A percentile compares a stretch with the other conserved stretches of the same genome.
phyloP scores from a whole-genome alignment of 495 filamentous ascomycete species.

The Hypoxylon rickii region DNA sequence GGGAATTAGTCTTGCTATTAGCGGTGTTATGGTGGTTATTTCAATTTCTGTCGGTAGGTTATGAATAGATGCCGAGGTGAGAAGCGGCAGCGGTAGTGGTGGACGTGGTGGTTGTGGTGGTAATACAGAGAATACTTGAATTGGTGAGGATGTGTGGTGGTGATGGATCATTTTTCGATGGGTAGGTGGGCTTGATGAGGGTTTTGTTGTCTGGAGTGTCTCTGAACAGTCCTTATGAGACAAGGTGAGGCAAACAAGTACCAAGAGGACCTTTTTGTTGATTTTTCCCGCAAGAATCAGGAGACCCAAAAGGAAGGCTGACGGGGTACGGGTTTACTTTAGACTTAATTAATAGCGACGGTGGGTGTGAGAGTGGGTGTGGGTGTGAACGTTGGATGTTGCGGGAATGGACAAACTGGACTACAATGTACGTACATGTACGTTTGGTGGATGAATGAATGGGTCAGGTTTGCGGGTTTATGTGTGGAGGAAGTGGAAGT shows the following conservation, averaged over 20 bases:
- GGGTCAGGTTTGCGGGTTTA: too few relatives aligned
- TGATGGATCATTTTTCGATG: slow-evolving; percentile 22
- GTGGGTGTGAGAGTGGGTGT: slow-evolving; percentile 22
- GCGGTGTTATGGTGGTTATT: too few relatives aligned
- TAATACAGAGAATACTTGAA: slow-evolving; percentile 16
- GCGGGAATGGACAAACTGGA: too few relatives aligned
- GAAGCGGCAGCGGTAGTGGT: neutral
- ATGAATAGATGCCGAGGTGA: slow-evolving; percentile 13
- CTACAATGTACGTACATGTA: too few relatives aligned
- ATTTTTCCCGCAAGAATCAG: slow-evolving; percentile 25
- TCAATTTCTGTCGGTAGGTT: too few relatives aligned
- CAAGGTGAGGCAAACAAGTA: slow-evolving; percentile 36
- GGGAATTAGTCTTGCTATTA: slow-evolving; percentile 16
- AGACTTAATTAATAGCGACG: slow-evolving; percentile 10
- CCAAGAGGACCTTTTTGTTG: slow-evolving; percentile 22
- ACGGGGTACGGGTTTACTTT: slow-evolving; percentile 26
- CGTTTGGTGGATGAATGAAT: too few relatives aligned
- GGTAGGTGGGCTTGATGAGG: slow-evolving; percentile 24
- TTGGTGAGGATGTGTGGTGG: slow-evolving; percentile 24
- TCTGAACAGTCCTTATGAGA: slow-evolving; percentile 23
- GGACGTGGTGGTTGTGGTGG: neutral
- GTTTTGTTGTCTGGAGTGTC: slow-evolving; percentile 23
- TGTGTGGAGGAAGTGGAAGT: too few relatives aligned
- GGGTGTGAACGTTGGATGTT: too few relatives aligned
- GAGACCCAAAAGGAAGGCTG: slow-evolving; percentile 34